Evolutionary conservation across 1,139 yeast species (phyloP), one percentile per base, ranked within the genome.

Genomic region (Maudiozyma humilis): DNA sequence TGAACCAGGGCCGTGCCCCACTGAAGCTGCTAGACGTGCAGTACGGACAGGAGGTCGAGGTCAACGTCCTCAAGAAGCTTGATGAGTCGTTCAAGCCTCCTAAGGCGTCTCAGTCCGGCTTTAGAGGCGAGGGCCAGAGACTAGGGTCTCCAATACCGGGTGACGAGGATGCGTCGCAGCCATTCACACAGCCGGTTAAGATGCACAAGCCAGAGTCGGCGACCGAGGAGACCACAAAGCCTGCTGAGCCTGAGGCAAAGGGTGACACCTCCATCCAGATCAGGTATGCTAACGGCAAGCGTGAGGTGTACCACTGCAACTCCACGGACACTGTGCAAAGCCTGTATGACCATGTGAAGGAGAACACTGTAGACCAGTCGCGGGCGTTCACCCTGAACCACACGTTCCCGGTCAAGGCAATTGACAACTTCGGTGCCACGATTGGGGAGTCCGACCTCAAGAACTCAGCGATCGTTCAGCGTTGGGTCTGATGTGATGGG

Each of bases 1-100:
- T 91, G 64, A 84, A 86, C 57, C 77, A 80, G 47, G 98, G 98
- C 4, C 75, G 94, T 50, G 99, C 96, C 0, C 99, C 99, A n/a
- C 68, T 89, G 53, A 74, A 83, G 27, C 67, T 91, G 43, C 70
- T 91, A 50, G 79, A 85, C 52, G 96, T 91, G 12, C 79, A 81
- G 55, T 79, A 79, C 58, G 95, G 95, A 38, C 97, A 91, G 67
- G 93, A 86, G 52, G 97, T 93, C n/a, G 96, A 89, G 61, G 96
- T 91, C 15, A 78, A 81, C 36, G 94, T 91, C n/a, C 73, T 74
- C 48, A 80, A 82, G 57, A 81, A 82, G 56, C 68, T 85, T 40
- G 95, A 87, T 46, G 95, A 89, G 62, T 87, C 85, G 43, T 91
- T 77, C 66, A 67, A 61, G 36, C 82, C 93, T 10, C 89, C 95